A percentile compares a stretch with the other conserved stretches of the same genome.
phyloP scores from a whole-genome alignment of 163 green algal genomes.

The Chlamydomonas reinhardtii region DNA sequence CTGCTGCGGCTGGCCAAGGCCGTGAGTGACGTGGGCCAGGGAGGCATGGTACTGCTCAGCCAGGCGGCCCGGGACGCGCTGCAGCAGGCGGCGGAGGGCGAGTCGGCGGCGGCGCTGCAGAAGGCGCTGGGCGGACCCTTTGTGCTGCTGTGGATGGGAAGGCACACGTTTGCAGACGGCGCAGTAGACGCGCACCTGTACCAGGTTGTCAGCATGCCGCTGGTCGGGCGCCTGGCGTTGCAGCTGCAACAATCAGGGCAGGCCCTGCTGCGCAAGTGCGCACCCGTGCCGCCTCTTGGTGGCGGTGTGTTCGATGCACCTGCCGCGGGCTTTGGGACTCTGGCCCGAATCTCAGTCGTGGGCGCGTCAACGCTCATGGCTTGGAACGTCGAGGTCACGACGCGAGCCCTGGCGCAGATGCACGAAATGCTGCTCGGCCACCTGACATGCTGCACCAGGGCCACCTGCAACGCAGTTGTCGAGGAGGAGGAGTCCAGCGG shows the following conservation, averaged over 20 bases:
- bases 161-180: slow-evolving; percentile 9
- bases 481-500: not conserved
- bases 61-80: not conserved
- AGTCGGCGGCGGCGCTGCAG: not conserved
- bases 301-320: not conserved
- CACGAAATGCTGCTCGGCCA: not conserved
- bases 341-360: not conserved
- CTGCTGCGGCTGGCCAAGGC: slow-evolving; percentile 32
- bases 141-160: slow-evolving; percentile 25
- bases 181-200: not conserved
- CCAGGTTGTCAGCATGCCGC: not conserved
- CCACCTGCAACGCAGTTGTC: not conserved
- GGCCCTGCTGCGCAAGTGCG: not conserved
- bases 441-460: not conserved
- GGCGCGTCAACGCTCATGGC: not conserved
- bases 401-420: not conserved
- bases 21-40: slow-evolving; percentile 36
- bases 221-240: not conserved
- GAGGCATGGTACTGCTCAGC: slow-evolving; percentile 37
- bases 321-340: not conserved
- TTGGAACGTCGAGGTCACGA: not conserved
- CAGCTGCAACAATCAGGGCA: not conserved
- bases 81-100: not conserved
- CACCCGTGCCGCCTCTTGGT: not conserved
- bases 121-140: not conserved